Evolutionary conservation across 371 early-diverging fungal genomes (phyloP).

Genomic region (Mortierella sp.): DNA sequence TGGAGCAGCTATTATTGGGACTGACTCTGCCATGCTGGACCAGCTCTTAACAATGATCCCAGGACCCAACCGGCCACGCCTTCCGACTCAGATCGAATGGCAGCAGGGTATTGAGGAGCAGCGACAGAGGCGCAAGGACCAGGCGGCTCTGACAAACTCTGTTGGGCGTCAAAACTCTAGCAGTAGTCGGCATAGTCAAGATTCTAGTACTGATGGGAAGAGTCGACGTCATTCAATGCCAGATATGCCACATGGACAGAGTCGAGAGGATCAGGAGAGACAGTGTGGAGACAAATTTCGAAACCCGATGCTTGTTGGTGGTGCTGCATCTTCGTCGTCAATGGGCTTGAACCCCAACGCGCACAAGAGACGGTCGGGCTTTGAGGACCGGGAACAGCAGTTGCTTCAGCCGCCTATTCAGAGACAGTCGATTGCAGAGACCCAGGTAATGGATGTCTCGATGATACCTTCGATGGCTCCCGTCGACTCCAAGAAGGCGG

Average conservation of each 20-base stretch:
- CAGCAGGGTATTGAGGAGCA: constrained; percentile 37
- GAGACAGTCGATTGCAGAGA: constrained; percentile 32
- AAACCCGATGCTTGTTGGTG: constrained; percentile 32
- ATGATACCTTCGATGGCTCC: background rate
- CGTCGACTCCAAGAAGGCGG: background rate
- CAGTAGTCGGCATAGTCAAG: constrained; percentile 42
- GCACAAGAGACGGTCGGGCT: constrained; percentile 18
- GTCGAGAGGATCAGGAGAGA: constrained; percentile 35
- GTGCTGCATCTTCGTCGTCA: background rate
- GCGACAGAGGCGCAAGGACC: constrained; percentile 18
- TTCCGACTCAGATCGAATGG: constrained; percentile 49
- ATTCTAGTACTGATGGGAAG: constrained; percentile 30
- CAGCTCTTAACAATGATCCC: constrained; percentile 27
- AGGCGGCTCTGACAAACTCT: constrained; percentile 25
- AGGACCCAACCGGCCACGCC: constrained; percentile 38
- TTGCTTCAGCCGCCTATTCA: constrained; percentile 28
- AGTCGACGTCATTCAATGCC: constrained; percentile 55
- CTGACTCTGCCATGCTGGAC: constrained; percentile 33
- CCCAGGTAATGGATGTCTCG: constrained; percentile 9
- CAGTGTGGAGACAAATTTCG: constrained; percentile 41
- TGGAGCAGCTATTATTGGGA: constrained; percentile 1
- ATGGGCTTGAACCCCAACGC: background rate
- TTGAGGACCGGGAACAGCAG: constrained; percentile 32
- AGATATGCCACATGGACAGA: constrained; percentile 45
- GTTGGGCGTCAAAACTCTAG: constrained; percentile 44